Base-by-base conservation (phyloP, 2,329 filamentous ascomycete genomes). In the Epichloe hybrida region DNA sequence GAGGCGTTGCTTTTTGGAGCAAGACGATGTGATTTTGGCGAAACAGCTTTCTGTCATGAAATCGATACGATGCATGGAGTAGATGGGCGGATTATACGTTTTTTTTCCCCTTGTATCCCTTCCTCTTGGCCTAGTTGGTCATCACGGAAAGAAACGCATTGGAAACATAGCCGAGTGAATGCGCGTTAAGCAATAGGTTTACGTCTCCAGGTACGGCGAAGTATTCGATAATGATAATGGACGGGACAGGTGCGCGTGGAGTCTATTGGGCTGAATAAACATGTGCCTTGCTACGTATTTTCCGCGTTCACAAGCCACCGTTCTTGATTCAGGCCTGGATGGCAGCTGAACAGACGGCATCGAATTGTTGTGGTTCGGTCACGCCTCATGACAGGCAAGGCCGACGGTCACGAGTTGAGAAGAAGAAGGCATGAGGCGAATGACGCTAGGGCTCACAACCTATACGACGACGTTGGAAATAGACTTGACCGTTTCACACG, bases 191-290 rank as follows among this genome's bases (percentile, higher is more conserved):
- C 39, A 44, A 55, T 50, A 44, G 15, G 45, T 53, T 51, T 41
- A 31, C 4, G 9, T 31, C 8, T 31, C 27, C 27, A 11, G 27
- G 9, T 31, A 31, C 27, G 27, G 27, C 44, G 38, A 41, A 34
- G 40, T 56, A 53, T 51, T 54, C 48, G 43, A 46, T 57, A 57
- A 57, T 57, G 48, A 38, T 56, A 56, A 56, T 56, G 46, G 50
- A 41, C 47, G 43, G 37, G 23, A 27, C 7, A 27, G 23, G 21
- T 6, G 21, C 21, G 21, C 3, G 21, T 23, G 21, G 21, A 23
- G 21, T 23, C 21, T 23, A 4, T 23, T 23, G 17, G 21, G 23
- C 23, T 13, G 17, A 17, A 13, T 4, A 3, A 23, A 36, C 34
- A 15, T 36, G 40, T 15, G 39, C 34, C 13, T 12, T 20, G 20